These are phyloP conservation scores for Kwoniella sp. DNA, from an alignment of 768 basidiomycete species.

Conservation along the genomic window DNA sequence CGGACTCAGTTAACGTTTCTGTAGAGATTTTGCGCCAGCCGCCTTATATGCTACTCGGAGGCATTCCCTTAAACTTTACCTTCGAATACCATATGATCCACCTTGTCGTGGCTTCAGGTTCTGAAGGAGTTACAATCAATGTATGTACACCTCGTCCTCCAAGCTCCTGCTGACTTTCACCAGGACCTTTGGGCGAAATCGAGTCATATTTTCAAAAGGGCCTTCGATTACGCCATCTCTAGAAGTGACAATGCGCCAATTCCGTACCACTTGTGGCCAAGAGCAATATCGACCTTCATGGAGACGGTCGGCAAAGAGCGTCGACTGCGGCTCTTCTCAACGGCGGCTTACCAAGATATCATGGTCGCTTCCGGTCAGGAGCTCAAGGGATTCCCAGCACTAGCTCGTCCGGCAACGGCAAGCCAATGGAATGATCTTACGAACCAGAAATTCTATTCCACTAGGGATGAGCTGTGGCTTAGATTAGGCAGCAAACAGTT, in stretches of 20 bases:
- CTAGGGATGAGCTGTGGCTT: constrained; percentile 1
- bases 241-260: constrained; percentile 50
- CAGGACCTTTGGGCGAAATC: constrained; percentile 26
- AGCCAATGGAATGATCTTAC: constrained; percentile 30
- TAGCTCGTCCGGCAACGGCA: constrained; percentile 12
- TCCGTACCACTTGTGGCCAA: constrained; percentile 68
- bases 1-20: too few species aligned
- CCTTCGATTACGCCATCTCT: constrained; percentile 28
- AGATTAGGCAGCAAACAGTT: constrained; percentile 1
- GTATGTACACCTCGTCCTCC: constrained; percentile 1
- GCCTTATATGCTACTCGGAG: constrained; percentile 11
- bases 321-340: constrained; percentile 75
- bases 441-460: constrained; percentile 15
- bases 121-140: constrained; percentile 18
- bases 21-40: too few species aligned
- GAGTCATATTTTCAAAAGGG: constrained; percentile 19
- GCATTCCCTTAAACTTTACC: constrained; percentile 9
- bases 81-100: constrained; percentile 23
- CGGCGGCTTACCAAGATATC: constrained; percentile 63
- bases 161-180: neutral
- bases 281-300: constrained; percentile 66
- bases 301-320: constrained; percentile 82
- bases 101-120: constrained; percentile 15
- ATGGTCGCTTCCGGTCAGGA: constrained; percentile 62
- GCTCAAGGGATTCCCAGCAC: constrained; percentile 15